Percentiles rank a stretch among this genome's conserved stretches.
These are phyloP conservation scores for Salix suchowensis DNA, from an alignment of 345 rosid species.

Conservation along the genomic window DNA sequence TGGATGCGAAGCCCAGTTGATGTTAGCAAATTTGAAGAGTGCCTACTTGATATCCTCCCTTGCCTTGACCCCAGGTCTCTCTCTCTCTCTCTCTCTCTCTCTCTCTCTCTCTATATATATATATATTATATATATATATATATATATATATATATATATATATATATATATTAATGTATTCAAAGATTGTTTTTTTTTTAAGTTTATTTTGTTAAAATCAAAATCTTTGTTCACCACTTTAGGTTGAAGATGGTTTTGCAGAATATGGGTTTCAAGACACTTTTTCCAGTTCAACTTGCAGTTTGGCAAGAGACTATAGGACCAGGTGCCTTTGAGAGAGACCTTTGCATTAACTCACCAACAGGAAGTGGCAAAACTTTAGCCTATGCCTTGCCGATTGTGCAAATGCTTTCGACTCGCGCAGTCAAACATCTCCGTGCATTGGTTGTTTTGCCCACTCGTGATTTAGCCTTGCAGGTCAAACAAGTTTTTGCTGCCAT, in stretches of 20 bases:
- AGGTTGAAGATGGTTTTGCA: slow-evolving; percentile 71
- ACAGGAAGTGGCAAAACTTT: slow-evolving; percentile 94
- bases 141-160: background rate
- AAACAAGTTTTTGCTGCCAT: slow-evolving; percentile 85
- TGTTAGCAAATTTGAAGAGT: slow-evolving; percentile 43
- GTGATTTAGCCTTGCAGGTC: slow-evolving; percentile 93
- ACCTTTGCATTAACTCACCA: slow-evolving; percentile 84
- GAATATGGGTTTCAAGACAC: slow-evolving; percentile 57
- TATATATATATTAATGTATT: background rate
- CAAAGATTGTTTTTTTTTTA: too few species aligned
- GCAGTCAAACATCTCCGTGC: slow-evolving; percentile 79
- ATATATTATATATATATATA: too few species aligned
- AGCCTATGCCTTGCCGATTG: slow-evolving; percentile 85
- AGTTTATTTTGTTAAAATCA: background rate
- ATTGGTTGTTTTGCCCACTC: slow-evolving; percentile 87
- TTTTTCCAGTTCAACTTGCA: slow-evolving; percentile 78
- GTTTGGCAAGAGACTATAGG: slow-evolving; percentile 94
- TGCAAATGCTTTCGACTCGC: slow-evolving; percentile 61
- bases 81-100: background rate
- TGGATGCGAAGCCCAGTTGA: slow-evolving; percentile 93
- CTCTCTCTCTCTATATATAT: background rate
- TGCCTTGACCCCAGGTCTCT: slow-evolving; percentile 67
- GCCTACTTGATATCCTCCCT: slow-evolving; percentile 60
- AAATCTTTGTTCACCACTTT: slow-evolving; percentile 1
- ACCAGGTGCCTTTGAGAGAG: slow-evolving; percentile 81